Conservation (phyloP, 225 moss, liverwort and hornwort genomes). For the Anthoceros angustus region DNA sequence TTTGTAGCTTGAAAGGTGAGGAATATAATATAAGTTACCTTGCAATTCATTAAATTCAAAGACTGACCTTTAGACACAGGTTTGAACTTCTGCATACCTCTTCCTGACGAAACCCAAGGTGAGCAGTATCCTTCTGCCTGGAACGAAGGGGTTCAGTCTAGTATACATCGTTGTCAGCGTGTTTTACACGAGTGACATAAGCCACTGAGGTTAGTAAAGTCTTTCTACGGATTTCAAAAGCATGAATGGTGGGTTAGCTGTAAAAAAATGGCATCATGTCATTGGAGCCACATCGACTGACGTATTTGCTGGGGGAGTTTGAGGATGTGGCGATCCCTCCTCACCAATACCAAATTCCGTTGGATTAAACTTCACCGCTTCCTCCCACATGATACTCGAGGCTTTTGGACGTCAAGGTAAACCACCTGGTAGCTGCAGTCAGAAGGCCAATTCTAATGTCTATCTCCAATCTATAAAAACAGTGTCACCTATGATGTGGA, state of each 20-base stretch:
- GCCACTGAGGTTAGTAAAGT: not conserved
- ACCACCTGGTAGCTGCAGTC: not conserved
- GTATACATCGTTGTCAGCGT: not conserved
- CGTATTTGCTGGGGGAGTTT: conserved; percentile 45
- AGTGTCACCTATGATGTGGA: not conserved
- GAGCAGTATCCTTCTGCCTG: not conserved
- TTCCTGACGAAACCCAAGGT: not conserved
- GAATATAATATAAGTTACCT: no score
- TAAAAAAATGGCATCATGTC: conserved; percentile 14
- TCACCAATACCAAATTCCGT: conserved; percentile 45
- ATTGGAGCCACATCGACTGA: conserved; percentile 31
- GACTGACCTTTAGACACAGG: no score
- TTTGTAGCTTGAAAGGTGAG: no score
- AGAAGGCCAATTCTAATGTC: not conserved
- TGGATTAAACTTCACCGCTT: conserved; percentile 40
- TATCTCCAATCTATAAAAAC: not conserved
- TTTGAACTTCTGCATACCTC: not conserved
- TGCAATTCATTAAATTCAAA: no score
- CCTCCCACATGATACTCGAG: conserved; percentile 54
- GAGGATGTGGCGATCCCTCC: conserved; percentile 34
- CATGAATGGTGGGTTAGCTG: not conserved
- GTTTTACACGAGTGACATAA: not conserved
- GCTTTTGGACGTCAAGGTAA: conserved; percentile 41
- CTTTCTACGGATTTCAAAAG: not conserved
- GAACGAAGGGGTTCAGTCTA: conserved; percentile 1